Evolutionary conservation across 2,329 filamentous ascomycete genomes (phyloP).

Genomic region (Exophiala mesophila): DNA sequence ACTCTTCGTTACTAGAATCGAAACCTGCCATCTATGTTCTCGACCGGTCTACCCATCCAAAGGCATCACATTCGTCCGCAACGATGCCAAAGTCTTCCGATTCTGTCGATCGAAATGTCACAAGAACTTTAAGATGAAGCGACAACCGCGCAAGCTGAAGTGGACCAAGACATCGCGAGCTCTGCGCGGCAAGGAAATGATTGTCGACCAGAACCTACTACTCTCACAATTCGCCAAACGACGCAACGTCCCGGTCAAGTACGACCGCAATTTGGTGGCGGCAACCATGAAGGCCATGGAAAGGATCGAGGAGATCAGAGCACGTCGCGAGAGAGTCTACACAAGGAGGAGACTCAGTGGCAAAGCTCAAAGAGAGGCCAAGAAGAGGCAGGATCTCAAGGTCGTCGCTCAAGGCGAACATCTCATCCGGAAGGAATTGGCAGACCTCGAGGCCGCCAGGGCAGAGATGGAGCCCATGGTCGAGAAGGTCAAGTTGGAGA

Average conservation of each 20-base stretch:
- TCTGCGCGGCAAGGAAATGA: slow-evolving; percentile 79
- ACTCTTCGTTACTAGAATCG: slow-evolving; percentile 32
- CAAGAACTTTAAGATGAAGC: slow-evolving; percentile 93
- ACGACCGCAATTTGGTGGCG: slow-evolving; percentile 85
- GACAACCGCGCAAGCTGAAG: slow-evolving; percentile 91
- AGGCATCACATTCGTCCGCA: slow-evolving; percentile 63
- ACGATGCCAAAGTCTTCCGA: slow-evolving; percentile 61
- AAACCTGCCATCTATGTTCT: slow-evolving; percentile 69
- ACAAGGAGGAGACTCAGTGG: slow-evolving; percentile 92
- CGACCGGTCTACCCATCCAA: slow-evolving; percentile 62
- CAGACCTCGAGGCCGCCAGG: slow-evolving; percentile 53
- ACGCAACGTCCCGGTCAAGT: slow-evolving; percentile 90
- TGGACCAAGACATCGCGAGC: slow-evolving; percentile 95
- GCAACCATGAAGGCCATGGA: slow-evolving; percentile 91
- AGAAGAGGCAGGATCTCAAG: slow-evolving; percentile 75
- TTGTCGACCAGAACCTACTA: slow-evolving; percentile 81
- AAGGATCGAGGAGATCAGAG: slow-evolving; percentile 78
- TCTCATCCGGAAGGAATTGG: slow-evolving; percentile 68
- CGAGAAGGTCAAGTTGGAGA: slow-evolving; percentile 26
- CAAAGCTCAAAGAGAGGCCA: slow-evolving; percentile 66
- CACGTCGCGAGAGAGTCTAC: slow-evolving; percentile 80
- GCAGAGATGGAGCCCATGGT: slow-evolving; percentile 28
- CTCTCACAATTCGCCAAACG: slow-evolving; percentile 73
- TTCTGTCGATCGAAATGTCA: slow-evolving; percentile 67
- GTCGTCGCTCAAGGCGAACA: slow-evolving; percentile 90